phyloP scores from a whole-genome alignment of 305 asterid genomes.

The Fraxinus nigra region DNA sequence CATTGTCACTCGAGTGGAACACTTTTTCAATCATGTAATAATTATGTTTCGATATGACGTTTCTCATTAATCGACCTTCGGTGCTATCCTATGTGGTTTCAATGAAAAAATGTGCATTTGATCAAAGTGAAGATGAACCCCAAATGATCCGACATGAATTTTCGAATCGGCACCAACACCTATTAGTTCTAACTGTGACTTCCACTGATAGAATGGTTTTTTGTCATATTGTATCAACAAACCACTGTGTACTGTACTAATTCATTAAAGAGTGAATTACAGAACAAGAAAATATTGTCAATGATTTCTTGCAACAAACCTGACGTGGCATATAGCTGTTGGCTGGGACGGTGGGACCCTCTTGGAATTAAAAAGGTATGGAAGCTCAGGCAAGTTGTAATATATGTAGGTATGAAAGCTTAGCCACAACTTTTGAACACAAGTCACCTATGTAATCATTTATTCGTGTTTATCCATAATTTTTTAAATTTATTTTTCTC shows the following conservation, averaged over 20 bases:
- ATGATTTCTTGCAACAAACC: constrained; percentile 4
- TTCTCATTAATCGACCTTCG: not conserved
- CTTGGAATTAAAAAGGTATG: not conserved
- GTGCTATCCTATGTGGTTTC: not conserved
- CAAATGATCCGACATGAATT: not conserved
- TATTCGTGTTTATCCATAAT: not conserved
- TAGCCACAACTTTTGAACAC: not conserved
- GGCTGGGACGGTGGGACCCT: not conserved
- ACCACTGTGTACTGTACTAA: too few species aligned
- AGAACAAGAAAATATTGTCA: not conserved
- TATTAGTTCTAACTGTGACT: not conserved
- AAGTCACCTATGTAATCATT: not conserved
- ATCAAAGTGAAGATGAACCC: not conserved
- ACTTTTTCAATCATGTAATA: not conserved
- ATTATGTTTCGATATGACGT: not conserved
- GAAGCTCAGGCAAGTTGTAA: not conserved
- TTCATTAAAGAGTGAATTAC: not conserved
- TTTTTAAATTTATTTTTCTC: not conserved
- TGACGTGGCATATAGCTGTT: not conserved
- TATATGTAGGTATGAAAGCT: not conserved
- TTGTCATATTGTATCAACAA: not conserved
- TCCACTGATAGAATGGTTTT: not conserved
- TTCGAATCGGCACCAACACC: not conserved
- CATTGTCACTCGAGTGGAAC: not conserved
- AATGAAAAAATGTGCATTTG: not conserved